Base-by-base conservation (phyloP, 2,329 filamentous ascomycete species). In the Tolypocladium amazonense region DNA sequence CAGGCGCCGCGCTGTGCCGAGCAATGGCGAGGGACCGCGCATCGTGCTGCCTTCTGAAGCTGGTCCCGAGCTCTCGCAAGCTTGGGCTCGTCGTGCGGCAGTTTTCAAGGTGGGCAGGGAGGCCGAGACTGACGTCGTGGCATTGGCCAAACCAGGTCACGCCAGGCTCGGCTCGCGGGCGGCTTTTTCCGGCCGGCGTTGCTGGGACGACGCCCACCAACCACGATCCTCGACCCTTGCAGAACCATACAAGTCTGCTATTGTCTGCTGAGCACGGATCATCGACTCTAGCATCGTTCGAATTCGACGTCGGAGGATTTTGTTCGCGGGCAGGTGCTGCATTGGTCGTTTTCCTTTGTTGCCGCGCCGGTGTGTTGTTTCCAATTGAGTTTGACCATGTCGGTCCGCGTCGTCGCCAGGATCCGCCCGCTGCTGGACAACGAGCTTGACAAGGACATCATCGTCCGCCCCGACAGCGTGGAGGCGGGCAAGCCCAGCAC, bases 361-460 rank as follows among this genome's bases (percentile, higher is more conserved):
- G 33, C 43, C 59, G 9, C 57, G 23, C 53, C 38, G 33, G 53
- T 58, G 62, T 61, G 61, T 57, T 39, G 62, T 57, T 47, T 60
- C 61, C 63, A 58, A 45, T 50, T 45, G 25, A 37, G 41, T 52
- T 47, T 56, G 27, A 67, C 61, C 64, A 84, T 86, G 85, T 82
- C 81, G 62, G 90, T 97, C 65, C 83, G 90, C 70, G 92, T 97
- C 61, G 90, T 97, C 64, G 92, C 93, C 61, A 85, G 94, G 66
- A 89, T 99, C 68, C 88, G 93, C 67, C 93, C 93, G 58, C 83
- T 97, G 63, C 85, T 97, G 63, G 88, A 90, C 67, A 86, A 88
- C 64, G 94, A 97, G 78, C 80, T 88, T 61, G 89, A 94, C 70
- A 88, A 88, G 74, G 93, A 97, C 76, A 83, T 90, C 62, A 96